A percentile compares a stretch with the other conserved stretches of the same genome.
phyloP scores from a whole-genome alignment of 306 rosid genomes.

The Prunus salicina region DNA sequence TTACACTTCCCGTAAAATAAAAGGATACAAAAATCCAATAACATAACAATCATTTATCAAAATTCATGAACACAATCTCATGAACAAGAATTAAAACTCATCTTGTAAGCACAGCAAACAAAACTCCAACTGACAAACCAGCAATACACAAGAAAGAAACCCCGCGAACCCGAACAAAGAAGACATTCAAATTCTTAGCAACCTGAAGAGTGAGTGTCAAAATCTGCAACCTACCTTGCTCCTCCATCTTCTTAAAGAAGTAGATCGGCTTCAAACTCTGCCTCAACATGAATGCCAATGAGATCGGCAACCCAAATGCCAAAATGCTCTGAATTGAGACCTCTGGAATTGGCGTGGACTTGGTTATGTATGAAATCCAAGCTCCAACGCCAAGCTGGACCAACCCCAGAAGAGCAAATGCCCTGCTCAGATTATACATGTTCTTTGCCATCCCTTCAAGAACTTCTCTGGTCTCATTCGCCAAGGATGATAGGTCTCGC shows the following conservation, averaged over 20 bases:
- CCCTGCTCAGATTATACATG: constrained; percentile 55
- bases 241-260: constrained; percentile 68
- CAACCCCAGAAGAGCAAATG: constrained; percentile 51
- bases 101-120: constrained; percentile 40
- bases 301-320: constrained; percentile 74
- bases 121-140: constrained; percentile 47
- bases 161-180: constrained; percentile 55
- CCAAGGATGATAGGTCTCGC: constrained; percentile 61
- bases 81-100: constrained; percentile 14
- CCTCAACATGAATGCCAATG: constrained; percentile 68
- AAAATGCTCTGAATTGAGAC: constrained; percentile 60
- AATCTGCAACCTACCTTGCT: constrained; percentile 64
- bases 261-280: constrained; percentile 55
- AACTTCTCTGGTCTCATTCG: constrained; percentile 60
- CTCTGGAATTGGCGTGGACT: constrained; percentile 34
- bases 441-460: constrained; percentile 55
- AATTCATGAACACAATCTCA: not conserved
- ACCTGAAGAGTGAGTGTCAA: constrained; percentile 60
- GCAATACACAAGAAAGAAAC: constrained; percentile 45
- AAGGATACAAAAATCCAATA: not conserved
- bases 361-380: constrained; percentile 53
- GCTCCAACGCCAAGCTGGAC: constrained; percentile 70
- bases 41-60: not conserved
- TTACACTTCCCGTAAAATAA: not conserved
- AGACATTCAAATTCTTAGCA: constrained; percentile 55